These are phyloP conservation scores for Macrolepiota albuminosa DNA, from an alignment of 768 basidiomycete species.

Conservation along the genomic window DNA sequence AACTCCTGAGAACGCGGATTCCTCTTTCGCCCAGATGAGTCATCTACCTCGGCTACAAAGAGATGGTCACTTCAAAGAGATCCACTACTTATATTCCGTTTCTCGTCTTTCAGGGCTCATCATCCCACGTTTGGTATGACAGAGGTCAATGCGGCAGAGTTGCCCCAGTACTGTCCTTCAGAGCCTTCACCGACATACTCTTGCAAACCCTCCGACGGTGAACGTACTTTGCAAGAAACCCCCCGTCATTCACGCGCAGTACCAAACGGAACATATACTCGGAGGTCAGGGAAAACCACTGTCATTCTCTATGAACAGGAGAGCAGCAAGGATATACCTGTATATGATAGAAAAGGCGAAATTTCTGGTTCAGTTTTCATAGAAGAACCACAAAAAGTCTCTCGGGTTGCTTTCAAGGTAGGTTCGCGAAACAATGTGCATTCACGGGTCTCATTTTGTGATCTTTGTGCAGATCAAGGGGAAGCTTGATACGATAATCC, in stretches of 20 bases:
- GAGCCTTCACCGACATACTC: constrained; percentile 56
- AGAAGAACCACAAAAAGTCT: constrained; percentile 31
- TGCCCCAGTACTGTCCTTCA: constrained; percentile 55
- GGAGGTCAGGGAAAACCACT: constrained; percentile 32
- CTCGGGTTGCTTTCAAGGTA: constrained; percentile 43
- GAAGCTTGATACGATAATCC: constrained; percentile 32
- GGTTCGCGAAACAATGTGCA: constrained; percentile 2
- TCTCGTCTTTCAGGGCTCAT: background rate
- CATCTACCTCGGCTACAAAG: background rate
- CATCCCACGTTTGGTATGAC: background rate
- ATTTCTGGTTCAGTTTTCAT: constrained; percentile 43
- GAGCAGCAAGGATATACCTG: constrained; percentile 28
- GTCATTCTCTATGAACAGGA: constrained; percentile 46
- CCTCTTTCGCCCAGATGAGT: background rate
- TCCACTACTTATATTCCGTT: background rate
- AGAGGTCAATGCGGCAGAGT: background rate
- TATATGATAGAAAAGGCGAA: constrained; percentile 37
- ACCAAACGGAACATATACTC: constrained; percentile 37
- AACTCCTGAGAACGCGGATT: background rate
- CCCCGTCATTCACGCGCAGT: constrained; percentile 22
- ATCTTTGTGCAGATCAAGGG: constrained; percentile 32
- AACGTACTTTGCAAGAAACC: constrained; percentile 48
- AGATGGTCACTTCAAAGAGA: background rate
- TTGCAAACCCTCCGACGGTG: constrained; percentile 44
- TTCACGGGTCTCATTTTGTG: background rate